Percentiles rank a stretch among this genome's conserved stretches.
phyloP scores from a whole-genome alignment of 1,284 basidiomycete genomes.

The Rhodotorula sp. region DNA sequence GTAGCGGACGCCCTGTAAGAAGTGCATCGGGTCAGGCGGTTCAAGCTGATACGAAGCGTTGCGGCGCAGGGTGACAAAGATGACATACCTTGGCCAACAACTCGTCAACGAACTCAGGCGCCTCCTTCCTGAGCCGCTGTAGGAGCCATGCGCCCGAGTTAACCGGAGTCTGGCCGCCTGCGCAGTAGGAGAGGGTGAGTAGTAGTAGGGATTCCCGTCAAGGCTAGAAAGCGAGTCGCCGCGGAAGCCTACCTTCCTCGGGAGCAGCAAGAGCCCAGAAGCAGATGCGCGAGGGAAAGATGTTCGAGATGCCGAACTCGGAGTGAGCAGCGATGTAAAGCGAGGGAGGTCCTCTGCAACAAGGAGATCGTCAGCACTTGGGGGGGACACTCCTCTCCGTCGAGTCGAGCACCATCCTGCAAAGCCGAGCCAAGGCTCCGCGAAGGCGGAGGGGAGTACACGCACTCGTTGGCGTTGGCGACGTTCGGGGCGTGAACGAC shows the following conservation, averaged over 20 bases:
- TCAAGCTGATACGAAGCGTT: too few relatives aligned
- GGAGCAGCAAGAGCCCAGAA: not conserved
- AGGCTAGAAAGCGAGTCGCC: not conserved
- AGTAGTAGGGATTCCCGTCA: not conserved
- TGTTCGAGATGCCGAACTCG: not conserved
- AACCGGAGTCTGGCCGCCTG: not conserved
- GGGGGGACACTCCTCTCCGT: too few relatives aligned
- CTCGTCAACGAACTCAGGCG: not conserved
- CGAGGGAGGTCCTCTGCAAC: not conserved
- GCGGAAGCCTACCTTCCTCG: not conserved
- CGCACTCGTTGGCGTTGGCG: not conserved
- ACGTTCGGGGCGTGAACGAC: not conserved
- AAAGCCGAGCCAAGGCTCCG: not conserved
- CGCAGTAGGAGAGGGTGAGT: not conserved
- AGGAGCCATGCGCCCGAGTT: not conserved
- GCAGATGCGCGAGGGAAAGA: slow-evolving; percentile 1
- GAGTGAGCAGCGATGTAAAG: not conserved
- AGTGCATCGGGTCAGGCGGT: too few relatives aligned
- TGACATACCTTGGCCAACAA: not conserved
- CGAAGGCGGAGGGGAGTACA: not conserved
- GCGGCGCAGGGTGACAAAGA: not conserved
- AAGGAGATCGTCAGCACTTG: not conserved
- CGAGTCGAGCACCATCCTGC: too few relatives aligned
- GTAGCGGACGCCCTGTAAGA: not conserved
- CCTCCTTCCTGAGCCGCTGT: not conserved